Evolutionary conservation across 306 rosid species (phyloP).

Genomic region (Bauhinia variegata): DNA sequence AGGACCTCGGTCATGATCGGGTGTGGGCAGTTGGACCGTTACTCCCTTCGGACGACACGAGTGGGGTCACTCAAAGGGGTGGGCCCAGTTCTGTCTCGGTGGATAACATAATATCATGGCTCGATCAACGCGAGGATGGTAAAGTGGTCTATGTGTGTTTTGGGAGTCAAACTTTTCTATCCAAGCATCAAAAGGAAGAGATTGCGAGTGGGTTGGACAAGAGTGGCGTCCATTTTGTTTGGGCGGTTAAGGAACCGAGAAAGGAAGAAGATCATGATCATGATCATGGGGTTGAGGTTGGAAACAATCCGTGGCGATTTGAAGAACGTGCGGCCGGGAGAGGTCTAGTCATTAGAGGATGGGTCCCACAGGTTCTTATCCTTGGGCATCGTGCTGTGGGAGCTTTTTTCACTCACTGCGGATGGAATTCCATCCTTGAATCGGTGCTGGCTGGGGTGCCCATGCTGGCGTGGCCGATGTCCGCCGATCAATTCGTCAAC

Average conservation of each 20-base stretch:
- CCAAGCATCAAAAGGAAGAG: slow-evolving; percentile 32
- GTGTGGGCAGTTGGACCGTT: slow-evolving; percentile 63
- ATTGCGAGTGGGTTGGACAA: slow-evolving; percentile 39
- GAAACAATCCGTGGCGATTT: slow-evolving; percentile 18
- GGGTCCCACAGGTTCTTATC: slow-evolving; percentile 59
- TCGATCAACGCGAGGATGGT: slow-evolving; percentile 29
- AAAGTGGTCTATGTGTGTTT: slow-evolving; percentile 58
- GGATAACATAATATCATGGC: slow-evolving; percentile 46
- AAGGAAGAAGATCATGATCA: neutral
- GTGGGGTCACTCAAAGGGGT: slow-evolving; percentile 17
- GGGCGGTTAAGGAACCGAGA: slow-evolving; percentile 42
- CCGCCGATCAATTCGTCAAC: slow-evolving; percentile 48
- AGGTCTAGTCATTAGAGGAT: slow-evolving; percentile 52
- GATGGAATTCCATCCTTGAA: slow-evolving; percentile 63
- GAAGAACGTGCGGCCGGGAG: slow-evolving; percentile 36
- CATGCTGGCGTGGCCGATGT: slow-evolving; percentile 53
- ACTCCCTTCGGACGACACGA: slow-evolving; percentile 31
- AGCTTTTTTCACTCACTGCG: slow-evolving; percentile 52
- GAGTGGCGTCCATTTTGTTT: slow-evolving; percentile 56
- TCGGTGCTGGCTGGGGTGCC: slow-evolving; percentile 43
- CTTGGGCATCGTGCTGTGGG: slow-evolving; percentile 49
- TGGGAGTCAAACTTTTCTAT: slow-evolving; percentile 45
- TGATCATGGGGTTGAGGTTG: neutral
- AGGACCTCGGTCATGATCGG: slow-evolving; percentile 44
- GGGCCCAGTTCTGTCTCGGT: slow-evolving; percentile 38